Evolutionary conservation across 495 filamentous ascomycete species (phyloP), one percentile per base, ranked within the genome.

Genomic region (Podospora sp.): DNA sequence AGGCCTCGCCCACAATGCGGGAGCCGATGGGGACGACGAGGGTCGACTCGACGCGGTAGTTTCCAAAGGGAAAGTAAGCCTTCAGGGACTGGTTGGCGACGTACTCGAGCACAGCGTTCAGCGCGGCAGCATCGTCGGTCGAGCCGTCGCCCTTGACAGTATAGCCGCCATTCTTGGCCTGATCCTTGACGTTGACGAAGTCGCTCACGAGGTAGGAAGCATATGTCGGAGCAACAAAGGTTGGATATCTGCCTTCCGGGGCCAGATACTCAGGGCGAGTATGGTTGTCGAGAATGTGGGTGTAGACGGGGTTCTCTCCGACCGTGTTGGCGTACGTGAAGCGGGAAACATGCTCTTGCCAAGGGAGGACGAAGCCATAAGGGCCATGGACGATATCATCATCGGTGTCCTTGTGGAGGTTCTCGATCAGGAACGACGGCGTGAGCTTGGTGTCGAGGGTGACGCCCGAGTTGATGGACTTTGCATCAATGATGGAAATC

Each of bases 231-330:
- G 79, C 78, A 1, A 79, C 69, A 2, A 75, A 18, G 29, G 68
- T 66, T 2, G 75, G 75, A 55, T 76, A 82, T 1, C 62, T 72
- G 20, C 78, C 79, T 25, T 72, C 66, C 2, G 75, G 73, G 7
- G 78, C 72, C 9, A 80, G 70, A 0, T 67, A 69, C 6, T 65
- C 25, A 20, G 79, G 74, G 8, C 78, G 73, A 35, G 29, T 65
- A 35, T 67, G 66, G 0, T 70, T 50, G 1, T 77, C 77, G 9
- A 85, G 70, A 0, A 84, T 82, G 1, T 76, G 67, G 11, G 84
- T 82, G 71, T 92, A 91, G 12, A 89, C 81, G 2, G 84, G 82
- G 72, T 86, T 86, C 14, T 83, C 80, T 20, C 83, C 84, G 18
- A 90, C 72, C 1, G 87, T 89, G 67, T 92, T 90, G 25, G 64